Evolutionary conservation across 2,329 filamentous ascomycete species (phyloP).

Genomic region (Chlorencoelia australis): DNA sequence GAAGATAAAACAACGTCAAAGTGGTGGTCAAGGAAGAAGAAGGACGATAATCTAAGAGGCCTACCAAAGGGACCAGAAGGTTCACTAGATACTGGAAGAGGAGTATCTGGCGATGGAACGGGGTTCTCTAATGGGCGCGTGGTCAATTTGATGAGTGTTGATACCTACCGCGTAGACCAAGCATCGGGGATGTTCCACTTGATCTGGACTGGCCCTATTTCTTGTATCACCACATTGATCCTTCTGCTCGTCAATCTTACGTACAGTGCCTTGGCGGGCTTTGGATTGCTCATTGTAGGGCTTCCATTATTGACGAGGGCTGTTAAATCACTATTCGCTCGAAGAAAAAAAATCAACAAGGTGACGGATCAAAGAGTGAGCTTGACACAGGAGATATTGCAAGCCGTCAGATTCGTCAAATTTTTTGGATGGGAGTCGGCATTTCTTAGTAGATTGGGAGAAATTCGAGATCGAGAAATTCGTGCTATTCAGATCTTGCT

Average conservation of each 20-base stretch:
- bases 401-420: conserved; percentile 89
- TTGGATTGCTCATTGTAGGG: conserved; percentile 68
- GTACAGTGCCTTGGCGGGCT: conserved; percentile 84
- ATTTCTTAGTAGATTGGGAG: conserved; percentile 66
- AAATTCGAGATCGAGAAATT: conserved; percentile 69
- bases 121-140: conserved; percentile 93
- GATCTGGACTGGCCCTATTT: conserved; percentile 76
- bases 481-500: conserved; percentile 74
- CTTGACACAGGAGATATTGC: conserved; percentile 83
- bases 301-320: conserved; percentile 69
- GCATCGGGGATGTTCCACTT: conserved; percentile 85
- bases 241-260: conserved; percentile 78
- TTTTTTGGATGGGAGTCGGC: conserved; percentile 92
- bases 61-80: conserved; percentile 31
- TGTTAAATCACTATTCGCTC: conserved; percentile 65
- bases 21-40: conserved; percentile 32
- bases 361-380: conserved; percentile 88
- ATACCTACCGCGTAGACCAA: conserved; percentile 86
- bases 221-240: conserved; percentile 67
- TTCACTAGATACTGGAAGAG: conserved; percentile 33
- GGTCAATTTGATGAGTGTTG: conserved; percentile 88
- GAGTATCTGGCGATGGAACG: conserved; percentile 55
- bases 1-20: conserved; percentile 35
- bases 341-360: conserved; percentile 77
- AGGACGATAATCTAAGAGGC: conserved; percentile 32